A percentile compares a stretch with the other conserved stretches of the same genome.
Conservation (phyloP, 2,329 filamentous ascomycete genomes). For the Whalleya microplaca region DNA sequence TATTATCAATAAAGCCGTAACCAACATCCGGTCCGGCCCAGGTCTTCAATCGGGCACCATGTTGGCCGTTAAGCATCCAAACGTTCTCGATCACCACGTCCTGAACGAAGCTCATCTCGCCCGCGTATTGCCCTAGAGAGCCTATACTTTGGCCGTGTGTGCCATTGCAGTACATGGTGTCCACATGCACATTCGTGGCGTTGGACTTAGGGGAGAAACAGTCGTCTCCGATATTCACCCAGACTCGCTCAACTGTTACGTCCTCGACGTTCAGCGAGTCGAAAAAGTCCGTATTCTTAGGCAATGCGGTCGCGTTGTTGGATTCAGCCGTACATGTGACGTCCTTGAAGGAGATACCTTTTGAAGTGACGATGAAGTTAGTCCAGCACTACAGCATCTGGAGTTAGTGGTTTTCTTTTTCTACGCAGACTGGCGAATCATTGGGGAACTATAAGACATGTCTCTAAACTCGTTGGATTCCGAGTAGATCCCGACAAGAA, state of each 20-base stretch:
- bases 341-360: slow-evolving; percentile 57
- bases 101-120: slow-evolving; percentile 58
- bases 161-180: slow-evolving; percentile 64
- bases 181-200: slow-evolving; percentile 59
- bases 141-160: slow-evolving; percentile 62
- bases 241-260: slow-evolving; percentile 53
- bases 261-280: slow-evolving; percentile 62
- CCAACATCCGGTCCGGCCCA: slow-evolving; percentile 63
- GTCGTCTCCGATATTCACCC: slow-evolving; percentile 61
- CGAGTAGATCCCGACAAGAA: no score
- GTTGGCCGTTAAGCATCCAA: slow-evolving; percentile 54
- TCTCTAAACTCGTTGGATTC: no score
- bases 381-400: slow-evolving; percentile 53
- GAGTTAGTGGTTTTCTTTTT: no score
- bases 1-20: slow-evolving; percentile 64
- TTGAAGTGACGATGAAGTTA: slow-evolving; percentile 62
- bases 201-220: slow-evolving; percentile 66
- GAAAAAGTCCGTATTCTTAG: slow-evolving; percentile 67
- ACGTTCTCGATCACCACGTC: slow-evolving; percentile 64
- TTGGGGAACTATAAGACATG: no score
- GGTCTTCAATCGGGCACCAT: slow-evolving; percentile 62
- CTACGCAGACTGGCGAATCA: no score
- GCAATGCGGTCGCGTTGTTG: slow-evolving; percentile 46
- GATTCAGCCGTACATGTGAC: slow-evolving; percentile 59
- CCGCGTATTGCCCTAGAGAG: slow-evolving; percentile 60